Percentiles rank a stretch among this genome's conserved stretches.
These are phyloP conservation scores for Melampsora larici-populina DNA, from an alignment of 1,284 basidiomycete species.

Conservation along the genomic window DNA sequence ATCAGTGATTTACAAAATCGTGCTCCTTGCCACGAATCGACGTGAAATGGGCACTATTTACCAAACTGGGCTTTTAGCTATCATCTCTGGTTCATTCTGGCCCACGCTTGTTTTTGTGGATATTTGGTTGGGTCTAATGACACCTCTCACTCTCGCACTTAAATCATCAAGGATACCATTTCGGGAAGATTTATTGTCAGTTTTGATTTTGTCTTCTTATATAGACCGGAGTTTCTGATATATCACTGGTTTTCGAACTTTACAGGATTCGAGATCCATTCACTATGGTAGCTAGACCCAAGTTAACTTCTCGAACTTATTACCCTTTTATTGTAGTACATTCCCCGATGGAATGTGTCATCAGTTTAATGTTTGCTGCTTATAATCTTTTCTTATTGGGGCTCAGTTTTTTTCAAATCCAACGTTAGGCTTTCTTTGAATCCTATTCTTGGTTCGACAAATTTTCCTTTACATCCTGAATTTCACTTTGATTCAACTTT, in stretches of 20 bases:
- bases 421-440: neutral
- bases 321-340: neutral
- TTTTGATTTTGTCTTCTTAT: neutral
- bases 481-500: no score
- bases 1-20: neutral
- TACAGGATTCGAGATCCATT: conserved; percentile 1
- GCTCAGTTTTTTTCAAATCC: neutral
- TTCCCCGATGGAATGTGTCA: neutral
- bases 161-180: neutral
- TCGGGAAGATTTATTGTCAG: conserved; percentile 1
- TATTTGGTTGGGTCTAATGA: neutral
- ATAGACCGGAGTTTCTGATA: neutral
- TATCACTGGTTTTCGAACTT: neutral
- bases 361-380: conserved; percentile 1
- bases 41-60: neutral
- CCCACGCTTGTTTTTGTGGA: neutral
- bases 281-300: conserved; percentile 2
- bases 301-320: conserved; percentile 1
- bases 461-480: no score
- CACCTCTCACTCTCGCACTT: neutral
- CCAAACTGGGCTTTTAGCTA: conserved; percentile 5
- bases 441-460: no score
- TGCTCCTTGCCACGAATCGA: neutral
- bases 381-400: neutral
- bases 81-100: conserved; percentile 3